Conservation (phyloP, 139 green algal species). For the Coelastrella sp. region DNA sequence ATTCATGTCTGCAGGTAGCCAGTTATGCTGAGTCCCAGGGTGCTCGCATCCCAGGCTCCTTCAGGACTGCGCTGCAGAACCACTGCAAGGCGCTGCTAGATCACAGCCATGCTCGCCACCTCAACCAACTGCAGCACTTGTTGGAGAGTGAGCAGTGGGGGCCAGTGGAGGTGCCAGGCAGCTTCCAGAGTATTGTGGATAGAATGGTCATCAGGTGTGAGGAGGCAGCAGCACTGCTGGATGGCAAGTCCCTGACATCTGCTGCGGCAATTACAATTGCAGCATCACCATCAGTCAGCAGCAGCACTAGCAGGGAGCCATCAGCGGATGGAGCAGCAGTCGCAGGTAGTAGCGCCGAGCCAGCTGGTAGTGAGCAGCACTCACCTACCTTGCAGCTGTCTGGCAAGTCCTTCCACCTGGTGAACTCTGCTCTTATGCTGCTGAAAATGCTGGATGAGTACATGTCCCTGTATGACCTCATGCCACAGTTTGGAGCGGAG, state of each 20-base stretch:
- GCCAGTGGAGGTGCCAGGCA: slow-evolving; percentile 60
- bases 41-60: slow-evolving; percentile 45
- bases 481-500: slow-evolving; percentile 62
- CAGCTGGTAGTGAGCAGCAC: not conserved
- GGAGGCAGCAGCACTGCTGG: slow-evolving; percentile 21
- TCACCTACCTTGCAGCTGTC: slow-evolving; percentile 50
- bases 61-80: slow-evolving; percentile 69
- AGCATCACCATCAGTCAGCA: not conserved
- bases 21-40: slow-evolving; percentile 49
- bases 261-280: too few relatives aligned
- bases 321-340: not conserved
- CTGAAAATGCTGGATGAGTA: slow-evolving; percentile 74
- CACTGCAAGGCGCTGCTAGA: slow-evolving; percentile 83
- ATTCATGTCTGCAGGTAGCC: slow-evolving; percentile 5
- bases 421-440: slow-evolving; percentile 77
- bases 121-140: slow-evolving; percentile 67
- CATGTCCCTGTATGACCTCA: slow-evolving; percentile 41
- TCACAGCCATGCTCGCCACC: slow-evolving; percentile 55
- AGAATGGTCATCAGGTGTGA: slow-evolving; percentile 50
- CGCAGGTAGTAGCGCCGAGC: not conserved
- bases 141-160: slow-evolving; percentile 81
- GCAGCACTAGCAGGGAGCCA: slow-evolving; percentile 4
- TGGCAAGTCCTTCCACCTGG: slow-evolving; percentile 65
- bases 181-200: slow-evolving; percentile 71
- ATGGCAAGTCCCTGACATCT: not conserved